phyloP scores from a whole-genome alignment of 140 eudicot genomes.

The Senecio squalidus region DNA sequence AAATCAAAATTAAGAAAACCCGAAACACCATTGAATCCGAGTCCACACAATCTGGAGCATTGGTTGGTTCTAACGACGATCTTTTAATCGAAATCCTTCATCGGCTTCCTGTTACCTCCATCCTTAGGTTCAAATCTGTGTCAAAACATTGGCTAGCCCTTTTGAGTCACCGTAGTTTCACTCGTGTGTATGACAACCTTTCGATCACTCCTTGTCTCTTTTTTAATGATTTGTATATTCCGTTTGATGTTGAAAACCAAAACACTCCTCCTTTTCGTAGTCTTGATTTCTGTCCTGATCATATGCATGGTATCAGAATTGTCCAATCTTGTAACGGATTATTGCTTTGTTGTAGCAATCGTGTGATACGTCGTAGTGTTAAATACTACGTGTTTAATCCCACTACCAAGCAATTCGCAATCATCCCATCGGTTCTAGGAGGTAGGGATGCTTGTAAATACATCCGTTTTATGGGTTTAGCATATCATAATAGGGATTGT shows the following conservation, averaged over 20 bases:
- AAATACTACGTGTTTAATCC: constrained; percentile 24
- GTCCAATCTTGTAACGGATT: constrained; percentile 39
- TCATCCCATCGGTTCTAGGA: neutral
- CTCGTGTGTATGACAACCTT: neutral
- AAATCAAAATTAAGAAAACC: neutral
- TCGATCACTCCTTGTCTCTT: neutral
- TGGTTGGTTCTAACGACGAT: constrained; percentile 12
- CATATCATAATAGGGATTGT: constrained; percentile 12
- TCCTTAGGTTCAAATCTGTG: constrained; percentile 19
- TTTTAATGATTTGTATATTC: neutral
- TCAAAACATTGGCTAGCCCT: constrained; percentile 27
- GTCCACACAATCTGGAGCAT: constrained; percentile 6
- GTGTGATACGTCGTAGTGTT: neutral
- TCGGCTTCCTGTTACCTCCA: constrained; percentile 10
- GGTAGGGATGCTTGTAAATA: neutral
- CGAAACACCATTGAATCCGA: neutral
- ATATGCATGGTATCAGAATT: constrained; percentile 6
- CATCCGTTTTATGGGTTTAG: constrained; percentile 22
- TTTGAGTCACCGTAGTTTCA: constrained; percentile 7
- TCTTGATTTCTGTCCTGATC: constrained; percentile 19
- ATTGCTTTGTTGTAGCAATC: constrained; percentile 17
- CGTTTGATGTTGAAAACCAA: constrained; percentile 4
- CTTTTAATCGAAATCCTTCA: constrained; percentile 16
- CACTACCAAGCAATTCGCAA: constrained; percentile 13
- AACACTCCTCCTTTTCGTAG: constrained; percentile 9